Evolutionary conservation across 495 filamentous ascomycete species (phyloP).

Genomic region (Hypoxylon lienhwacheense): DNA sequence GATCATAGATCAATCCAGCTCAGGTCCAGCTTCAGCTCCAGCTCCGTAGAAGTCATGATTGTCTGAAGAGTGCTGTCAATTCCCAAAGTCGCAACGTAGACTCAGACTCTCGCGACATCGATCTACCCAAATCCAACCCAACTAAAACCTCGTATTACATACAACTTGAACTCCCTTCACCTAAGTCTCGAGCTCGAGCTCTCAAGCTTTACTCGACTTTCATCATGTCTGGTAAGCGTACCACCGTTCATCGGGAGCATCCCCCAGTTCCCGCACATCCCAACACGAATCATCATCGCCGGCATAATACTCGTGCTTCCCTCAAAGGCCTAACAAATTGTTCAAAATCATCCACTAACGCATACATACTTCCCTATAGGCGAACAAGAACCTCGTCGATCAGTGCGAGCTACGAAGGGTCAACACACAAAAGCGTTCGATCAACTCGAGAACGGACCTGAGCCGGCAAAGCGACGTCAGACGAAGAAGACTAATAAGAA

Average conservation of each 20-base stretch:
- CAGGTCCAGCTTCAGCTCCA: too few species aligned
- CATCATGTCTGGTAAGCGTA: slow-evolving; percentile 42
- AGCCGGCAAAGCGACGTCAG: slow-evolving; percentile 62
- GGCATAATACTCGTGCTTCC: background rate
- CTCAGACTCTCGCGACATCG: slow-evolving; percentile 15
- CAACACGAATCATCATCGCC: background rate
- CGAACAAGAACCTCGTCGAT: slow-evolving; percentile 84
- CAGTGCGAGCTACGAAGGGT: slow-evolving; percentile 92
- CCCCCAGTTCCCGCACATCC: background rate
- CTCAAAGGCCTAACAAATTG: background rate
- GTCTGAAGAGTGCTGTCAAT: slow-evolving; percentile 36
- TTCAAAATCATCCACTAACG: slow-evolving; percentile 5
- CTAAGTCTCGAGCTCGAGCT: too few species aligned
- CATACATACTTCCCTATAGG: background rate
- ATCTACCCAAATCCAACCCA: slow-evolving; percentile 12
- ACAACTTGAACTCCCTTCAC: slow-evolving; percentile 1
- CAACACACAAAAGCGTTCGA: slow-evolving; percentile 86
- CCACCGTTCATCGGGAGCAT: slow-evolving; percentile 4
- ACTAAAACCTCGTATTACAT: slow-evolving; percentile 2
- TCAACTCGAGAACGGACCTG: slow-evolving; percentile 65
- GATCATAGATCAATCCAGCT: slow-evolving; percentile 34
- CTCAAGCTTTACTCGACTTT: slow-evolving; percentile 6
- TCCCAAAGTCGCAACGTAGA: slow-evolving; percentile 26
- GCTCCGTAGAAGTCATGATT: slow-evolving; percentile 42
- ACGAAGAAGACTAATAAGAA: slow-evolving; percentile 59